Evolutionary conservation across 2,329 filamentous ascomycete genomes (phyloP).

Genomic region (Verticillium nonalfalfae): DNA sequence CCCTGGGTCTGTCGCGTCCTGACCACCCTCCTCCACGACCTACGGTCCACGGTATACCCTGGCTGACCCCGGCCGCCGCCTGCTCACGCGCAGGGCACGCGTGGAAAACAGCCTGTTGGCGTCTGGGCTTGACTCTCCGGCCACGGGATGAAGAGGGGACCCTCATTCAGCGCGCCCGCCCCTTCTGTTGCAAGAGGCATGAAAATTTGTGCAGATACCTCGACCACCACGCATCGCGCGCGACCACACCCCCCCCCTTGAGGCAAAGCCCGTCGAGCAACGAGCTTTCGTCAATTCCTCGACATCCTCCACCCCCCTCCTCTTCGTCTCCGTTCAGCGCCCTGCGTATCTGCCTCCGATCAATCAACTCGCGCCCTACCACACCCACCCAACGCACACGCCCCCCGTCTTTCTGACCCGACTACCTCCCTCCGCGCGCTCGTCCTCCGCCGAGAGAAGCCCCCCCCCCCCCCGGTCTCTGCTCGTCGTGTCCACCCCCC

Average conservation of each 20-base stretch:
- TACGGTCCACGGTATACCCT: constrained; percentile 2
- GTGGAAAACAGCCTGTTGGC: constrained; percentile 9
- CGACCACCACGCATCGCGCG: not conserved
- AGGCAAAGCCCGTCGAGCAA: not conserved
- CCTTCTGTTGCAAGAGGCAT: not conserved
- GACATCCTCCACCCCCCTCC: not conserved
- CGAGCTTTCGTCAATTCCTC: not conserved
- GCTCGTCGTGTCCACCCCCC: not conserved
- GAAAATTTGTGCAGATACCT: constrained; percentile 3
- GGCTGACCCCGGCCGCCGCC: constrained; percentile 8
- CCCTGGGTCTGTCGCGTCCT: not conserved
- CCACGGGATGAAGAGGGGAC: not conserved
- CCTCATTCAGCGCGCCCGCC: constrained; percentile 1
- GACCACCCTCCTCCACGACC: not conserved
- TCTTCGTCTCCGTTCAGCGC: not conserved
- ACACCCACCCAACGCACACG: not conserved
- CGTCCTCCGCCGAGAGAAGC: not conserved
- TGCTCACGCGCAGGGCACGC: constrained; percentile 3
- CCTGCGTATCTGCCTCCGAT: not conserved
- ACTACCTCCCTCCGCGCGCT: not conserved
- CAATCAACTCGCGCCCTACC: not conserved
- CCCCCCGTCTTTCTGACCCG: not conserved
- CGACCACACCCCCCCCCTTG: not conserved
- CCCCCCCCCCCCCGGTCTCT: not conserved
- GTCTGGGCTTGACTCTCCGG: constrained; percentile 1